Percentiles rank a stretch among this genome's conserved stretches.
These are phyloP conservation scores for Trichoderma parareesei DNA, from an alignment of 495 filamentous ascomycete species.

Conservation along the genomic window DNA sequence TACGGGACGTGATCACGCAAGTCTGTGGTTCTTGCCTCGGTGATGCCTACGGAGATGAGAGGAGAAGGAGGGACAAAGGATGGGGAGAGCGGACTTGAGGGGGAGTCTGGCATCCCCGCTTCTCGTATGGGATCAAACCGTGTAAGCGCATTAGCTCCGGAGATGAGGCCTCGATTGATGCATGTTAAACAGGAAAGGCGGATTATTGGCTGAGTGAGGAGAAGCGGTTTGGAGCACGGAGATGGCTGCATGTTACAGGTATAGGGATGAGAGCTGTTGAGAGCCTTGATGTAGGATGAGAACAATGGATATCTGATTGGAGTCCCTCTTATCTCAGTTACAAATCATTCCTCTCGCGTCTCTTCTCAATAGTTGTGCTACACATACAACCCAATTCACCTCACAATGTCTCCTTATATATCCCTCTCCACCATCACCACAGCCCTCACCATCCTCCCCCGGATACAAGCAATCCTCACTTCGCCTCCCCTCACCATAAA, in stretches of 20 bases:
- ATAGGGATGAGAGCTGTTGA: not conserved
- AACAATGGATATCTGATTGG: not conserved
- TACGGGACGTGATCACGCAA: no score
- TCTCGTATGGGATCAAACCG: not conserved
- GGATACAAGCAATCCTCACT: slow-evolving; percentile 19
- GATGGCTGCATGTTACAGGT: not conserved
- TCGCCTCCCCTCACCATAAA: slow-evolving; percentile 38
- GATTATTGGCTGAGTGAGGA: not conserved
- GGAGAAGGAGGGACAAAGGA: not conserved
- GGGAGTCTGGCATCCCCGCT: not conserved
- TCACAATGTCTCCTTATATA: not conserved
- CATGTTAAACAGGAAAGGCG: not conserved
- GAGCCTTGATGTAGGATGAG: no score
- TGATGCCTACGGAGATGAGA: no score
- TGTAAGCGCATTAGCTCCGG: not conserved
- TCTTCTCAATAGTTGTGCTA: no score
- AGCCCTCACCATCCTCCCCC: not conserved
- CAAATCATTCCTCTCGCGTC: not conserved
- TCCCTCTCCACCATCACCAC: not conserved
- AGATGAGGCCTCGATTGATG: slow-evolving; percentile 2
- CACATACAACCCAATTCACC: not conserved
- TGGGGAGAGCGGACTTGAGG: not conserved
- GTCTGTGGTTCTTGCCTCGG: no score
- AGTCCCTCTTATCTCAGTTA: not conserved
- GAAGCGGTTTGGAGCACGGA: not conserved